Evolutionary conservation across 805 yeast species (phyloP).

Genomic region (Candida oleophila): DNA sequence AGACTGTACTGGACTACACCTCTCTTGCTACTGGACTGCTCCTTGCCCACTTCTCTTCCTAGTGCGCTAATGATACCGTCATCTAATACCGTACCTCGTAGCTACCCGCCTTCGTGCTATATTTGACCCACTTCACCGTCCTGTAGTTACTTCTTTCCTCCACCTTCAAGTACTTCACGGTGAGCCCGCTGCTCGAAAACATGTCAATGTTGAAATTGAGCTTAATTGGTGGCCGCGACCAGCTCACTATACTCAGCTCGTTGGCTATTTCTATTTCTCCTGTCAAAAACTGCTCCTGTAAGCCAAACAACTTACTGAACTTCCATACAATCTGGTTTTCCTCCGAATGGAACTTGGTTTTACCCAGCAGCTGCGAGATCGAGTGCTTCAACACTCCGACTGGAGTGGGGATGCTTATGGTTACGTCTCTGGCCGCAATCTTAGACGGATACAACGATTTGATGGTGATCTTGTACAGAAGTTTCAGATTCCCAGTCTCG

Average conservation of each 20-base stretch:
- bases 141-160: constrained; percentile 57
- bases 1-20: too few species aligned
- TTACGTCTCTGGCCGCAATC: constrained; percentile 61
- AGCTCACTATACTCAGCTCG: constrained; percentile 22
- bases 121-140: constrained; percentile 87
- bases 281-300: constrained; percentile 58
- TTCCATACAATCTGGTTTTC: constrained; percentile 70
- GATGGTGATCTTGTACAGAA: constrained; percentile 60
- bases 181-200: constrained; percentile 76
- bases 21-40: too few species aligned
- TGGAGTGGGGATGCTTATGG: constrained; percentile 69
- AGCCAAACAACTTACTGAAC: constrained; percentile 65
- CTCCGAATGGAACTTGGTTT: constrained; percentile 64
- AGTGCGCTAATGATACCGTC: too few species aligned
- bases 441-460: constrained; percentile 61
- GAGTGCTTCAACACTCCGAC: constrained; percentile 24
- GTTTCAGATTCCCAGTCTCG: constrained; percentile 39
- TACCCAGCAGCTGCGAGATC: constrained; percentile 46
- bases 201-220: constrained; percentile 66
- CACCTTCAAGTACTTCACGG: constrained; percentile 70
- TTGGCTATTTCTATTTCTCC: constrained; percentile 47
- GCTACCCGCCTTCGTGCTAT: constrained; percentile 70
- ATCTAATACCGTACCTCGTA: constrained; percentile 70
- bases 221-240: constrained; percentile 77
- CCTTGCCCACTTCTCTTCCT: too few species aligned